These are phyloP conservation scores for Nidula microcarpa DNA, from an alignment of 768 basidiomycete genomes.

Conservation along the genomic window DNA sequence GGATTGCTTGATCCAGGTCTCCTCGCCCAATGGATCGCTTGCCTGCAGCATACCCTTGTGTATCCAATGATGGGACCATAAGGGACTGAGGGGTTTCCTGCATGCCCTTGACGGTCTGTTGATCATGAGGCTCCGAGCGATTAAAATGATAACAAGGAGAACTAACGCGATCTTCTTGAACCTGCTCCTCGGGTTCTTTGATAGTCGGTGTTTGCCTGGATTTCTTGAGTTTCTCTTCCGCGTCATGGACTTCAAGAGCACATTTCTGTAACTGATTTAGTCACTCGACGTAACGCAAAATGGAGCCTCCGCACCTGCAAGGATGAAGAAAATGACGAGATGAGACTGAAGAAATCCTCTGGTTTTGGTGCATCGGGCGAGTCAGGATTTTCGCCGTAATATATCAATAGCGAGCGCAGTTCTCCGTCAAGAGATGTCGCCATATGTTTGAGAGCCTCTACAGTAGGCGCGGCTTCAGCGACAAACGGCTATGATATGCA, in stretches of 20 bases:
- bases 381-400: constrained; percentile 76
- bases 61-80: constrained; percentile 25
- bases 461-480: constrained; percentile 39
- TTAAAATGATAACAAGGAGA: too few relatives aligned
- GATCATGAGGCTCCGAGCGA: constrained; percentile 6
- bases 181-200: constrained; percentile 11
- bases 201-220: constrained; percentile 14
- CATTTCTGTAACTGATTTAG: constrained; percentile 52
- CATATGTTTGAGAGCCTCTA: constrained; percentile 68
- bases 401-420: constrained; percentile 54
- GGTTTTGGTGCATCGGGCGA: constrained; percentile 63
- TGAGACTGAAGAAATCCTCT: constrained; percentile 78
- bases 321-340: constrained; percentile 71
- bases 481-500: constrained; percentile 45
- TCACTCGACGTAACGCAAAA: neutral
- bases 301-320: constrained; percentile 48
- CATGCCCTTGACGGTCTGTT: constrained; percentile 40
- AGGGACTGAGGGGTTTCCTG: constrained; percentile 18
- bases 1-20: constrained; percentile 80
- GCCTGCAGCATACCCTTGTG: constrained; percentile 38
- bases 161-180: constrained; percentile 9
- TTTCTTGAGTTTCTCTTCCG: constrained; percentile 30
- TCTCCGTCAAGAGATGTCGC: constrained; percentile 54
- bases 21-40: constrained; percentile 66
- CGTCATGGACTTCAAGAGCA: constrained; percentile 60